A percentile compares a stretch with the other conserved stretches of the same genome.
phyloP scores from a whole-genome alignment of 1,284 basidiomycete species.

The Vanrija humicola region DNA sequence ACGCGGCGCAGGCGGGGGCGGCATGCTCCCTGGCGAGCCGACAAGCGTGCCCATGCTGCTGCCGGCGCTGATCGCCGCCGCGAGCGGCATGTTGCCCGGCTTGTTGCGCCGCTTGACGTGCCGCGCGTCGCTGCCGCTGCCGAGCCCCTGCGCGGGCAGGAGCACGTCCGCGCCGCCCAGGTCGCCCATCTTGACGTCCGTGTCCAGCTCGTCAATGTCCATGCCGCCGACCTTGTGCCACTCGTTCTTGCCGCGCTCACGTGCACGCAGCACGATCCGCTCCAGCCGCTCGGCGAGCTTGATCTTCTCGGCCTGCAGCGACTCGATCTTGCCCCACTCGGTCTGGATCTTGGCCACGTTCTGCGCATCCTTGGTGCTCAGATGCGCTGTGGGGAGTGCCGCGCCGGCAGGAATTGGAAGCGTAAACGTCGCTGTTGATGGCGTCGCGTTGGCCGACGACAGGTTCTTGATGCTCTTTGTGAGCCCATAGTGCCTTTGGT shows the following conservation, averaged over 20 bases:
- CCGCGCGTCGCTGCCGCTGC: constrained; percentile 21
- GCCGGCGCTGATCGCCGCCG: constrained; percentile 4
- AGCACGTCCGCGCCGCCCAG: constrained; percentile 37
- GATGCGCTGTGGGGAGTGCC: constrained; percentile 34
- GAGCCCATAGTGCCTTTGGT: constrained; percentile 37
- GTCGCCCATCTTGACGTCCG: constrained; percentile 21
- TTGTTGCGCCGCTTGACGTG: constrained; percentile 12
- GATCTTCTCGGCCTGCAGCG: constrained; percentile 58
- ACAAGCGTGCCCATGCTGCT: constrained; percentile 2
- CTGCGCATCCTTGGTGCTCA: constrained; percentile 41
- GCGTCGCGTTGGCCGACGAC: constrained; percentile 8
- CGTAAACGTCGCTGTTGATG: constrained; percentile 17
- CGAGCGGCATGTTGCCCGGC: constrained; percentile 5
- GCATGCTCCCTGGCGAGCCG: constrained; percentile 2
- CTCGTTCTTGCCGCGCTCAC: constrained; percentile 40
- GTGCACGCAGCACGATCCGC: constrained; percentile 39
- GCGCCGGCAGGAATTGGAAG: constrained; percentile 28
- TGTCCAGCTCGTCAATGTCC: constrained; percentile 37
- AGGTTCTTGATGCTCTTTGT: constrained; percentile 31
- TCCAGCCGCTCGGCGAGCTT: constrained; percentile 43
- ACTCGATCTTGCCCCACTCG: constrained; percentile 46
- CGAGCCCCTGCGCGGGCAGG: constrained; percentile 35
- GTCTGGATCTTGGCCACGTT: constrained; percentile 41
- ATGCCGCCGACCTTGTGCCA: constrained; percentile 46
- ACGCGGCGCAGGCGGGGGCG: constrained; percentile 8